Conservation (phyloP, 2,329 filamentous ascomycete species). For the Phyllachora maydis region DNA sequence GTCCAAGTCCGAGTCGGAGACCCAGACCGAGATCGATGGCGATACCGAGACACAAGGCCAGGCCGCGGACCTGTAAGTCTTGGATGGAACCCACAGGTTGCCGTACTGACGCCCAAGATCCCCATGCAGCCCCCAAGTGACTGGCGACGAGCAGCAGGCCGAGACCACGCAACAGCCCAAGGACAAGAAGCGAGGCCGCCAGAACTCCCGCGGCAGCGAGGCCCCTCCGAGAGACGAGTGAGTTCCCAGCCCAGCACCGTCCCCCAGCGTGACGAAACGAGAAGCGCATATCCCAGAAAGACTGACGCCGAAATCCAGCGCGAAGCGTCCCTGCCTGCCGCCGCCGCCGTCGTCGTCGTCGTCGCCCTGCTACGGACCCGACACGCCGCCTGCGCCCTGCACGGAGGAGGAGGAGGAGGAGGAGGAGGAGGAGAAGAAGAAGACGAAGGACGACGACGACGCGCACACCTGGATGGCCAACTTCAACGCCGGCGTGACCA, state of each 20-base stretch:
- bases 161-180: neutral
- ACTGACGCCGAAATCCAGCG: slow-evolving; percentile 2
- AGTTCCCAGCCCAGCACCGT: slow-evolving; percentile 1
- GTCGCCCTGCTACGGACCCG: no score
- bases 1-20: neutral
- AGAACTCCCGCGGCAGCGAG: neutral
- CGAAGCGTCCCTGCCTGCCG: slow-evolving; percentile 3
- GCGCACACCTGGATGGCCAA: no score
- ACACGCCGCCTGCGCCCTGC: neutral
- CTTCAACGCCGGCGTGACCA: neutral
- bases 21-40: no score
- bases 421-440: slow-evolving; percentile 1
- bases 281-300: no score
- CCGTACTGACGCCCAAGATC: no score
- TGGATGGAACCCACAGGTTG: no score
- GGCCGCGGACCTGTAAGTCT: no score
- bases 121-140: no score
- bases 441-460: neutral
- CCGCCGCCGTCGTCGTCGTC: no score
- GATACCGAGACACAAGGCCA: no score
- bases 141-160: neutral
- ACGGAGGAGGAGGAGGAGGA: neutral
- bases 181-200: neutral
- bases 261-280: no score
- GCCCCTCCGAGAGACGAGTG: neutral